A percentile compares a stretch with the other conserved stretches of the same genome.
These are phyloP conservation scores for Cyathus striatus DNA, from an alignment of 768 basidiomycete genomes.

Conservation along the genomic window DNA sequence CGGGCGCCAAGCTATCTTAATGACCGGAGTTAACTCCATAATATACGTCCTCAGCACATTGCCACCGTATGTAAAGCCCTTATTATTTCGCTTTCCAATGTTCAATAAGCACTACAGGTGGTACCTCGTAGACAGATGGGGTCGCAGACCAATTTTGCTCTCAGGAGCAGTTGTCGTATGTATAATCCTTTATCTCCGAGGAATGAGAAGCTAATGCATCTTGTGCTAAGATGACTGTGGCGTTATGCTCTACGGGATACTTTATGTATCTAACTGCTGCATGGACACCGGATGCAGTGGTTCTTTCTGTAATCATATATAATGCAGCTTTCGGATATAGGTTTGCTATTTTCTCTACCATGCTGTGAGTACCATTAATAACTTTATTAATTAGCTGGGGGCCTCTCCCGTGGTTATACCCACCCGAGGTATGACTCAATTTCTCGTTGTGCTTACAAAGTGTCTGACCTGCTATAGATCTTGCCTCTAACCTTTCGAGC, in stretches of 20 bases:
- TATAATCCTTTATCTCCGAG: slow-evolving; percentile 15
- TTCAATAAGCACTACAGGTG: slow-evolving; percentile 63
- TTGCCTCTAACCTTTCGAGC: slow-evolving; percentile 87
- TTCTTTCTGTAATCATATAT: slow-evolving; percentile 84
- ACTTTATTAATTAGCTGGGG: slow-evolving; percentile 86
- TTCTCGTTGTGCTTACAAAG: not conserved
- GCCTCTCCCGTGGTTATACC: slow-evolving; percentile 83
- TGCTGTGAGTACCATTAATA: too few relatives aligned
- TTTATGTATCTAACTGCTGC: slow-evolving; percentile 91
- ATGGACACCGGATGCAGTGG: slow-evolving; percentile 82
- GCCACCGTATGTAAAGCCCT: slow-evolving; percentile 63
- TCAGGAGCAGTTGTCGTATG: slow-evolving; percentile 77
- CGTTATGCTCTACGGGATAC: slow-evolving; percentile 80
- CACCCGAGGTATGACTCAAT: slow-evolving; percentile 61
- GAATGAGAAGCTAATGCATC: not conserved
- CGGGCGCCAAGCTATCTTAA: slow-evolving; percentile 87
- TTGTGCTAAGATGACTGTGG: slow-evolving; percentile 64
- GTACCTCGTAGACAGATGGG: slow-evolving; percentile 92
- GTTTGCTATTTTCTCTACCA: slow-evolving; percentile 28
- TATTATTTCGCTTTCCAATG: slow-evolving; percentile 1
- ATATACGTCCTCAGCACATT: slow-evolving; percentile 78
- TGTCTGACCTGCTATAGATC: slow-evolving; percentile 44
- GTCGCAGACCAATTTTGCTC: slow-evolving; percentile 80
- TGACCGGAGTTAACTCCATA: slow-evolving; percentile 91
- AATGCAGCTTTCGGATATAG: slow-evolving; percentile 93